Conservation (phyloP, 352 stramenopile species). For the Globisporangium alternatum region DNA sequence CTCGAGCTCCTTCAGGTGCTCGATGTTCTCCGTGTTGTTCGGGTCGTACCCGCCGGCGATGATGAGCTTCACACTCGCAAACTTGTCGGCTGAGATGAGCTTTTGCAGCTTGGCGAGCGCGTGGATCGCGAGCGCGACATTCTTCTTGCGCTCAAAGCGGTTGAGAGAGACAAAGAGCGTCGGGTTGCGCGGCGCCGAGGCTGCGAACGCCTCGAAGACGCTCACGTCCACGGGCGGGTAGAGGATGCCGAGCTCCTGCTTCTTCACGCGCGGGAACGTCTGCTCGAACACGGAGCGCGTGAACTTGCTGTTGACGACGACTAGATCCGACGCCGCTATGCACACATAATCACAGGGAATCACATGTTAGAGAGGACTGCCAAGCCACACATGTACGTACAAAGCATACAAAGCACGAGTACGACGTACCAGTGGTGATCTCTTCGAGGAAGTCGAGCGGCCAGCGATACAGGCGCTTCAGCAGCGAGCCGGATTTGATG, state of each 20-base stretch:
- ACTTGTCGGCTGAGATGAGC: conserved; percentile 33
- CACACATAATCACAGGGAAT: background rate
- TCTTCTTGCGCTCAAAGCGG: conserved; percentile 99
- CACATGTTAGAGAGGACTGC: background rate
- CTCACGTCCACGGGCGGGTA: conserved; percentile 93
- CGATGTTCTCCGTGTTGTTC: conserved; percentile 95
- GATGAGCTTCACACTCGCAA: conserved; percentile 79
- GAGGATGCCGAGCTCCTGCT: conserved; percentile 80
- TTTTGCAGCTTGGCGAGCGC: conserved; percentile 62
- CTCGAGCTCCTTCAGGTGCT: conserved; percentile 91
- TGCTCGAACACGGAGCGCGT: conserved; percentile 89
- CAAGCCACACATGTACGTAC: conserved; percentile 31
- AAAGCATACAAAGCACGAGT: conserved; percentile 44
- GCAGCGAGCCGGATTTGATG: conserved; percentile 42
- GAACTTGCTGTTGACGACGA: conserved; percentile 97
- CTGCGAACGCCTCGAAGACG: conserved; percentile 42
- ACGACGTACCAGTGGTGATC: conserved; percentile 69
- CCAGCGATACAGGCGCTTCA: conserved; percentile 88
- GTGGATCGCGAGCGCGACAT: conserved; percentile 89
- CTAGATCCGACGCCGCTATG: conserved; percentile 80
- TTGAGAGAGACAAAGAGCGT: conserved; percentile 95
- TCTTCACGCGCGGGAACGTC: conserved; percentile 79
- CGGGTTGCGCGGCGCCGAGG: conserved; percentile 35
- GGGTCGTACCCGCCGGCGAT: conserved; percentile 96
- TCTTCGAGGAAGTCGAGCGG: conserved; percentile 94